Evolutionary conservation across 106 monocot species (phyloP).

Genomic region (Phalaenopsis equestris): DNA sequence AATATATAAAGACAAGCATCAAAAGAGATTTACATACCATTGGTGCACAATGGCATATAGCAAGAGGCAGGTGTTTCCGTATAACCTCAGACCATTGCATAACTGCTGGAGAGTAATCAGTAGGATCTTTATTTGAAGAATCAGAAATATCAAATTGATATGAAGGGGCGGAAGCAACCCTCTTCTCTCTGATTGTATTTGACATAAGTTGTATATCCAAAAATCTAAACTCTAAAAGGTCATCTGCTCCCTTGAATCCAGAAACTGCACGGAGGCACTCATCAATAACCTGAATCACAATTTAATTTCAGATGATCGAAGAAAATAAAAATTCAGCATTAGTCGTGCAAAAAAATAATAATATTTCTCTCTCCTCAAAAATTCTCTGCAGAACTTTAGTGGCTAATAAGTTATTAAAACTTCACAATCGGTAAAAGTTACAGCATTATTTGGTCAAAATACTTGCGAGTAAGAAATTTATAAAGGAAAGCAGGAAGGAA

Average conservation of each 20-base stretch:
- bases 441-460: not conserved
- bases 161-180: constrained; percentile 74
- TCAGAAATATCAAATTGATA: constrained; percentile 35
- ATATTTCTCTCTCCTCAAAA: not conserved
- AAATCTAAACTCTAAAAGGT: constrained; percentile 54
- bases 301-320: constrained; percentile 3
- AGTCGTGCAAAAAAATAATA: not conserved
- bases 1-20: not conserved
- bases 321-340: not conserved
- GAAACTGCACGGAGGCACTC: constrained; percentile 87
- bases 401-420: not conserved
- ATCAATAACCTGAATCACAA: constrained; percentile 73
- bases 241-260: constrained; percentile 91
- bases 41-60: constrained; percentile 49
- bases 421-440: not conserved
- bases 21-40: constrained; percentile 27
- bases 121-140: constrained; percentile 10
- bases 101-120: constrained; percentile 28
- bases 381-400: not conserved
- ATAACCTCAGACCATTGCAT: constrained; percentile 65
- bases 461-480: not conserved
- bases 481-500: not conserved
- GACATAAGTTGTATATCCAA: constrained; percentile 51
- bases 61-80: constrained; percentile 50
- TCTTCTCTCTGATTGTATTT: constrained; percentile 43